A percentile compares a stretch with the other conserved stretches of the same genome.
Evolutionary conservation across 768 basidiomycete genomes (phyloP).

Genomic region (Lactarius pseudohatsudake): DNA sequence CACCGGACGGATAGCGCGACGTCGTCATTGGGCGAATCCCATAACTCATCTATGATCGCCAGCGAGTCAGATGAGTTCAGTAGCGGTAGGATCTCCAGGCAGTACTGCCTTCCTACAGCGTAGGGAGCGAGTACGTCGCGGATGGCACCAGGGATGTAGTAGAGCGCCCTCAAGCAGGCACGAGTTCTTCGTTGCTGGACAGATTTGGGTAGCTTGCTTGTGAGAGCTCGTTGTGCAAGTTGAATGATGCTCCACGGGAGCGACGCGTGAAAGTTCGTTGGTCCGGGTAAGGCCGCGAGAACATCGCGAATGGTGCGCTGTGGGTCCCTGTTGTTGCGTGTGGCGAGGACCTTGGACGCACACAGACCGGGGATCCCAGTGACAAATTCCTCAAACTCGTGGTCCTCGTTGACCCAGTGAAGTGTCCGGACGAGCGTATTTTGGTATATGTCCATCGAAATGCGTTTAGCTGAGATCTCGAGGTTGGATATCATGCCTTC

Average conservation of each 20-base stretch:
- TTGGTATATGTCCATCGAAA: not conserved
- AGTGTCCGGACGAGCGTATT: not conserved
- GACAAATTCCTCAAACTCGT: conserved; percentile 2
- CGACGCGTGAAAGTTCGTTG: not conserved
- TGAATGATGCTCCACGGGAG: conserved; percentile 7
- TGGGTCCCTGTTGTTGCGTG: not conserved
- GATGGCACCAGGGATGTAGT: not conserved
- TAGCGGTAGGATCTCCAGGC: not conserved
- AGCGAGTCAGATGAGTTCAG: not conserved
- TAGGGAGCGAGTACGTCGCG: not conserved
- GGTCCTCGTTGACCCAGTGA: not conserved
- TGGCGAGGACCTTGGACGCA: not conserved
- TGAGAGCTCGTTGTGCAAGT: not conserved
- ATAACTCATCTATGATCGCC: not conserved
- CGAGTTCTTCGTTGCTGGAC: not conserved
- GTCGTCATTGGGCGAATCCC: not conserved
- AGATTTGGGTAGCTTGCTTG: not conserved
- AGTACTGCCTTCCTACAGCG: not conserved
- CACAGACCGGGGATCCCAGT: not conserved
- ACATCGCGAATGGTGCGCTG: not conserved
- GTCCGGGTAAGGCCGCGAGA: conserved; percentile 8
- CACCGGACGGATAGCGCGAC: no score
- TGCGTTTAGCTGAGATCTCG: not conserved
- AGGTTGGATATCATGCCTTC: not conserved
- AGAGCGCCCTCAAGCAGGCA: not conserved